phyloP scores from a whole-genome alignment of 1,284 basidiomycete genomes.

The Papiliotrema nemorosa region DNA sequence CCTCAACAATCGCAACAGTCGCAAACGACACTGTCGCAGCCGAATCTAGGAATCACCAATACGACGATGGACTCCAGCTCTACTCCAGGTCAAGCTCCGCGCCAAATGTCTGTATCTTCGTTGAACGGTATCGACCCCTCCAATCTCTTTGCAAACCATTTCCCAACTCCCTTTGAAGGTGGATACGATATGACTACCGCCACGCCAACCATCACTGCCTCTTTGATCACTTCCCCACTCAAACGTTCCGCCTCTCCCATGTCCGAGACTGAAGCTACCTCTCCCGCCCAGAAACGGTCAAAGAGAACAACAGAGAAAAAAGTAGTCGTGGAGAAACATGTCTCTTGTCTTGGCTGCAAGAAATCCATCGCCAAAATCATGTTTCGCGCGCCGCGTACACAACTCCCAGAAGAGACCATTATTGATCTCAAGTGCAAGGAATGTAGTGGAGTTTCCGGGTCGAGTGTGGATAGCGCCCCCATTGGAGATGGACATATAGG shows the following conservation, averaged over 20 bases:
- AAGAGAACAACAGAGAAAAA: conserved; percentile 40
- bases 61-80: neutral
- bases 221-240: conserved; percentile 7
- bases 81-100: neutral
- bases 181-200: neutral
- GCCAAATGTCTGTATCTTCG: neutral
- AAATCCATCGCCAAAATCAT: conserved; percentile 34
- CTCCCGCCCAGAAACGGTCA: conserved; percentile 24
- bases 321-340: conserved; percentile 32
- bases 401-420: conserved; percentile 31
- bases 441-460: conserved; percentile 28
- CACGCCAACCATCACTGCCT: neutral
- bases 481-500: conserved; percentile 10
- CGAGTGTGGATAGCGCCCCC: conserved; percentile 20
- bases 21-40: neutral
- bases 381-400: conserved; percentile 36
- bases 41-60: neutral
- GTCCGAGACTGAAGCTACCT: conserved; percentile 14
- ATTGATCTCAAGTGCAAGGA: conserved; percentile 29
- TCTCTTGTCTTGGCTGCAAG: conserved; percentile 25
- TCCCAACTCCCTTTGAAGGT: neutral
- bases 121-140: neutral
- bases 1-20: neutral
- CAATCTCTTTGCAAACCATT: conserved; percentile 1
- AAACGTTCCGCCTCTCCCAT: conserved; percentile 19